These are phyloP conservation scores for Tephrocybe sp. DNA, from an alignment of 768 basidiomycete species.

Conservation along the genomic window DNA sequence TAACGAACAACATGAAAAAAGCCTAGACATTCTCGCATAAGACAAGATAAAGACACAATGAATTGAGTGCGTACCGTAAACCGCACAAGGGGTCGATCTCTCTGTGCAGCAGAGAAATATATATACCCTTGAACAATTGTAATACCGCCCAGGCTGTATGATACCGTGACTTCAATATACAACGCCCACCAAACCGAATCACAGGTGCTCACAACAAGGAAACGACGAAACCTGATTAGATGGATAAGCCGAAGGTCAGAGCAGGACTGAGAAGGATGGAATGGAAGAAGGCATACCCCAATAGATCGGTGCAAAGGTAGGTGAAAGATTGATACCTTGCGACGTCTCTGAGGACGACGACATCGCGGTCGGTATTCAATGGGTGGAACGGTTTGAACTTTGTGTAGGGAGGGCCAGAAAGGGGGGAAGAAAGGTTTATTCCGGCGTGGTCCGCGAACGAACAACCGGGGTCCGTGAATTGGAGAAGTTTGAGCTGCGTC, in stretches of 20 bases:
- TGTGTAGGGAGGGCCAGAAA: too few relatives aligned
- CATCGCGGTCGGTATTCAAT: constrained; percentile 2
- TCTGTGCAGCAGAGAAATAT: constrained; percentile 31
- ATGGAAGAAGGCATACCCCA: constrained; percentile 25
- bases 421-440: too few relatives aligned
- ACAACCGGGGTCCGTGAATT: too few relatives aligned
- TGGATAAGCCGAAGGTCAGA: neutral
- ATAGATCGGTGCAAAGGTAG: constrained; percentile 30
- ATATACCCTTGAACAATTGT: constrained; percentile 41
- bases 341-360: neutral
- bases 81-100: constrained; percentile 29
- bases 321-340: constrained; percentile 21
- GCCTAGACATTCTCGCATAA: constrained; percentile 17
- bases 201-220: constrained; percentile 25
- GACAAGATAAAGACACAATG: neutral
- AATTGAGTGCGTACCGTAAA: constrained; percentile 24
- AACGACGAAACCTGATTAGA: constrained; percentile 25
- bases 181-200: neutral
- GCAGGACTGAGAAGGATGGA: neutral
- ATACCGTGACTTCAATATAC: neutral
- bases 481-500: too few relatives aligned
- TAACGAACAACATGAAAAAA: constrained; percentile 25
- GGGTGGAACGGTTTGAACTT: too few relatives aligned
- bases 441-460: too few relatives aligned
- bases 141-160: constrained; percentile 37